Percentiles rank a stretch among this genome's conserved stretches.
Evolutionary conservation across 495 filamentous ascomycete genomes (phyloP).

Genomic region (Penicillium taxi): DNA sequence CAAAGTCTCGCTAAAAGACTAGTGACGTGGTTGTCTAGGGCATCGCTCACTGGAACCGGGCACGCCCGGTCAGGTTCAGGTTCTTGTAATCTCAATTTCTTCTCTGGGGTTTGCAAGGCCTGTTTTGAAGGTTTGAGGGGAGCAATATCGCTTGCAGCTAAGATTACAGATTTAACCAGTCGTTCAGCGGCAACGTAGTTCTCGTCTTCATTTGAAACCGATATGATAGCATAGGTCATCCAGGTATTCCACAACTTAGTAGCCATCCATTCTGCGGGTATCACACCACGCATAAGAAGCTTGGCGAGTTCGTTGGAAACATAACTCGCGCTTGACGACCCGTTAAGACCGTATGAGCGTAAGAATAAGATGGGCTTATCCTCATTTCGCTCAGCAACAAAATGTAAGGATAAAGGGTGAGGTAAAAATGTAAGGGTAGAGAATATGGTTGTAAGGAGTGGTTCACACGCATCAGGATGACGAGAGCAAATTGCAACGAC

Average conservation of each 20-base stretch:
- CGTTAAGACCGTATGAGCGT: slow-evolving; percentile 21
- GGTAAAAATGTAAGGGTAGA: slow-evolving; percentile 19
- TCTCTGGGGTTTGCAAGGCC: no score
- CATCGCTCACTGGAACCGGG: slow-evolving; percentile 37
- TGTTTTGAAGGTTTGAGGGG: neutral
- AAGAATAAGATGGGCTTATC: slow-evolving; percentile 26
- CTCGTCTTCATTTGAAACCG: slow-evolving; percentile 31
- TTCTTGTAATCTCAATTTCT: slow-evolving; percentile 11
- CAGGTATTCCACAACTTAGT: slow-evolving; percentile 36
- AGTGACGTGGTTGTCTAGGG: slow-evolving; percentile 35
- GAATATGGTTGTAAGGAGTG: slow-evolving; percentile 28
- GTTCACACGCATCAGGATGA: slow-evolving; percentile 29
- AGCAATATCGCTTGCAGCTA: slow-evolving; percentile 23
- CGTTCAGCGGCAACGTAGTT: slow-evolving; percentile 28
- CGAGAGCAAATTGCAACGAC: slow-evolving; percentile 32
- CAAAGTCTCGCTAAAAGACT: slow-evolving; percentile 37
- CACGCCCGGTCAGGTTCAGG: slow-evolving; percentile 15
- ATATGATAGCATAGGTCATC: slow-evolving; percentile 36
- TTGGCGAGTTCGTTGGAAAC: slow-evolving; percentile 33
- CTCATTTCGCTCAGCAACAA: slow-evolving; percentile 26
- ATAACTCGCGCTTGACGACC: slow-evolving; percentile 20
- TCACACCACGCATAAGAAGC: slow-evolving; percentile 27
- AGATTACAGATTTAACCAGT: slow-evolving; percentile 34
- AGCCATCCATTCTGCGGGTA: slow-evolving; percentile 46
- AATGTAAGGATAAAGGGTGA: slow-evolving; percentile 26